phyloP scores from a whole-genome alignment of 2,329 filamentous ascomycete species.

The Fusarium decemcellulare region DNA sequence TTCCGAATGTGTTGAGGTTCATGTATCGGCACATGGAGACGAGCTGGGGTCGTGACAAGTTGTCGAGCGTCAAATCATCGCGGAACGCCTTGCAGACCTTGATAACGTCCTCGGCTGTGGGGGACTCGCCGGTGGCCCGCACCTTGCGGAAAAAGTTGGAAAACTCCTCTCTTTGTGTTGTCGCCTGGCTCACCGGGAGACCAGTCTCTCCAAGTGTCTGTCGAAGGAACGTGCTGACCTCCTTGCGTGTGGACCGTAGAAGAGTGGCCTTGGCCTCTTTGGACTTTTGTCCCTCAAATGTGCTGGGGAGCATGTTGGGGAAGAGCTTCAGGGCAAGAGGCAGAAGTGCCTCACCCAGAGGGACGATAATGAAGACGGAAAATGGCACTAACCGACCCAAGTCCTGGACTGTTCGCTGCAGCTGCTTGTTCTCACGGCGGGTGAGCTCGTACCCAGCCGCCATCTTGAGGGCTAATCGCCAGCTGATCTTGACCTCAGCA shows the following conservation, averaged over 20 bases:
- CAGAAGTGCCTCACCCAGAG: slow-evolving; percentile 93
- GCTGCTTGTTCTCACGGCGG: slow-evolving; percentile 91
- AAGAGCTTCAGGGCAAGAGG: slow-evolving; percentile 94
- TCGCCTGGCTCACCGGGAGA: slow-evolving; percentile 85
- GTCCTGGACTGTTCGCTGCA: slow-evolving; percentile 94
- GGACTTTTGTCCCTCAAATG: slow-evolving; percentile 92
- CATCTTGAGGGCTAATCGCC: slow-evolving; percentile 94
- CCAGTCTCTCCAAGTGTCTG: slow-evolving; percentile 94
- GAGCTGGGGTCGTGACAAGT: slow-evolving; percentile 93
- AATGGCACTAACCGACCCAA: slow-evolving; percentile 94
- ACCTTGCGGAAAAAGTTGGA: slow-evolving; percentile 98
- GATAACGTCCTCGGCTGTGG: slow-evolving; percentile 92
- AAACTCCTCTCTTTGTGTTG: slow-evolving; percentile 93
- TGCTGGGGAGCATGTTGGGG: slow-evolving; percentile 97
- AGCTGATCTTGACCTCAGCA: slow-evolving; percentile 94
- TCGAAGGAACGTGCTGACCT: slow-evolving; percentile 91
- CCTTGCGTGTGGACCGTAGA: slow-evolving; percentile 89
- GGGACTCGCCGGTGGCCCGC: slow-evolving; percentile 89
- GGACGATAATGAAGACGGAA: slow-evolving; percentile 96
- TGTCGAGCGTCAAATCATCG: slow-evolving; percentile 97
- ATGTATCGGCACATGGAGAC: slow-evolving; percentile 99
- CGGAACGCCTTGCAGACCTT: slow-evolving; percentile 99
- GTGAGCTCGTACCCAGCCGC: slow-evolving; percentile 97
- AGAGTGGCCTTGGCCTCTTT: slow-evolving; percentile 90
- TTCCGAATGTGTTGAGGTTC: slow-evolving; percentile 97